Evolutionary conservation across 169 alveolate species (phyloP), one percentile per base, ranked within the genome.

Genomic region (Besnoitia besnoiti): DNA sequence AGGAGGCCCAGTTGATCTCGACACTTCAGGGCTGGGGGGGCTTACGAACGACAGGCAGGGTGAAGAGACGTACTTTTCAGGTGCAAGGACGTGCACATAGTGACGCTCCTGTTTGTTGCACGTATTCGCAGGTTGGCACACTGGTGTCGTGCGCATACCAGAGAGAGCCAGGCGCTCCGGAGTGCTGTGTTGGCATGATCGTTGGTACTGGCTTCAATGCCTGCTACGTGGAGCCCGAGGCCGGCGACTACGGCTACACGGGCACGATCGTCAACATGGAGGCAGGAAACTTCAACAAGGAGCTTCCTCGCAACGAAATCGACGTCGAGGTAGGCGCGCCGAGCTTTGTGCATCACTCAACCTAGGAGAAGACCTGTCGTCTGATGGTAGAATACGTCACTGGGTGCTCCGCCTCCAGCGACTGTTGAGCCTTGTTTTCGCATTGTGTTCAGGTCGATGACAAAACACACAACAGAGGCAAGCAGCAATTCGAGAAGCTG

Each of bases 161-260:
- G 37, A 97, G 95, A 93, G 93, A 93, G 90, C 97, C 96, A 2
- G 96, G 95, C 46, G 89, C 94, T 39, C 97, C 98, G 21, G 96
- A 94, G 42, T 97, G 98, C 80, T 88, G 91, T 40, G 92, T 97
- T 46, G 99, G 99, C 0, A 94, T 97, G 37, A 97, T 97, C 37
- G 88, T 97, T 44, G 99, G 99, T 51, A 97, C 99, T 4, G 99
- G 99, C 10, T 93, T 96, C 61, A 97, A 97, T 94, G 96, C 96
- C 55, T 97, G 98, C 91, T 97, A 97, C 85, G 94, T 94, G 76
- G 99, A 97, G 92, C 98, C 97, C n/a, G 97, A 96, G 21, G 96
- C 97, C 85, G 77, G 79, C 46, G 82, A 91, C 82, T 96, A 95
- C 85, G 98, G 98, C 35, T 97, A 97, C 93, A 67, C 93, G 44